Conservation (phyloP, 148 eudicot genomes). For the Rhododendron williamsianum region DNA sequence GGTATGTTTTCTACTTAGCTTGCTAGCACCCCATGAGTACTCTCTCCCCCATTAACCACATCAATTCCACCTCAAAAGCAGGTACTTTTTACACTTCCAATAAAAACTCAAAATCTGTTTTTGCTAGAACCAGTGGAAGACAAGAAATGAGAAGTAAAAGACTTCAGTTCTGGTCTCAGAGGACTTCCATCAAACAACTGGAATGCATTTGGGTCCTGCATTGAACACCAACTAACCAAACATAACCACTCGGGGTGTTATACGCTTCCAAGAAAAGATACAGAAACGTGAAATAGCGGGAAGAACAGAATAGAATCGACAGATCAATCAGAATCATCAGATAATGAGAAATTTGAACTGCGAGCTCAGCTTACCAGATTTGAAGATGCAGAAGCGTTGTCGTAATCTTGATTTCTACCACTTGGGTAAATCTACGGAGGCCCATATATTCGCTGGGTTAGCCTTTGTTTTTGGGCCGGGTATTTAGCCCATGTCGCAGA, state of each 20-base stretch:
- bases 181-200: not conserved
- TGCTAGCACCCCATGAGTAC: not conserved
- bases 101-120: not conserved
- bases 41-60: not conserved
- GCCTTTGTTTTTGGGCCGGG: too few species aligned
- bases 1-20: not conserved
- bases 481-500: too few species aligned
- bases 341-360: not conserved
- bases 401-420: not conserved
- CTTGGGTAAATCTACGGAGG: not conserved
- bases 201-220: not conserved
- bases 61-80: not conserved
- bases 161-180: not conserved
- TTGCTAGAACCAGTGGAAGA: not conserved
- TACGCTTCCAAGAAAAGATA: not conserved
- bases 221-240: not conserved
- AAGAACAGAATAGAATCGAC: not conserved
- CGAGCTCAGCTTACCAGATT: not conserved
- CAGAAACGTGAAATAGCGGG: not conserved
- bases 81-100: not conserved
- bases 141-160: not conserved
- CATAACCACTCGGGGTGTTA: too few species aligned
- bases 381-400: not conserved
- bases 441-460: not conserved
- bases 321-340: not conserved